A percentile compares a stretch with the other conserved stretches of the same genome.
phyloP scores from a whole-genome alignment of 345 rosid species.

The Brassica rapa region DNA sequence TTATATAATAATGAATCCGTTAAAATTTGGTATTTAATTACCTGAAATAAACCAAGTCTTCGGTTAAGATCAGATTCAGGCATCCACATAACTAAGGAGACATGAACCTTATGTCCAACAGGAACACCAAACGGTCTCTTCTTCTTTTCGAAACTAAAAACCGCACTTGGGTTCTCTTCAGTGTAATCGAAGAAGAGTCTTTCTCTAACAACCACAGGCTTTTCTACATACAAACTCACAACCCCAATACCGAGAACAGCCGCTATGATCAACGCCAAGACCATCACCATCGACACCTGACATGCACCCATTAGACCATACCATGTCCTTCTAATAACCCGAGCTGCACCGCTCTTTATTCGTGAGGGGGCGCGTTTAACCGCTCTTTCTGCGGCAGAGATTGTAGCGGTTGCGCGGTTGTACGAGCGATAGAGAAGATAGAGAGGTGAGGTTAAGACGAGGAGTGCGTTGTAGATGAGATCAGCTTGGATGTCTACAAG shows the following conservation, averaged over 20 bases:
- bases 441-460: conserved; percentile 54
- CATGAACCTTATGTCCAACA: conserved; percentile 58
- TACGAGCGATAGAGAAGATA: conserved; percentile 52
- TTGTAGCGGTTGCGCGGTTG: conserved; percentile 48
- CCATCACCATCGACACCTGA: conserved; percentile 52
- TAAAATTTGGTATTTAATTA: not conserved
- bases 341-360: conserved; percentile 20
- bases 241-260: conserved; percentile 54
- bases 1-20: not conserved
- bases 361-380: conserved; percentile 40
- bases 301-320: conserved; percentile 61
- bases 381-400: conserved; percentile 42
- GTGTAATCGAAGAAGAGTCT: conserved; percentile 71
- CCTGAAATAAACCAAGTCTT: conserved; percentile 76
- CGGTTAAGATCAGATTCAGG: conserved; percentile 80
- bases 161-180: conserved; percentile 57
- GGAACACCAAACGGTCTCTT: conserved; percentile 48
- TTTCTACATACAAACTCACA: conserved; percentile 60
- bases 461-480: conserved; percentile 51
- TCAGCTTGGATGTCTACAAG: conserved; percentile 54
- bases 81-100: conserved; percentile 59
- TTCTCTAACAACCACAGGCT: conserved; percentile 63
- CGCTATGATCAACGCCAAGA: conserved; percentile 49
- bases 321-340: conserved; percentile 45
- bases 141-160: conserved; percentile 34